Base-by-base conservation (phyloP, 108 stramenopile genomes). In the Nitzschia sp. region DNA sequence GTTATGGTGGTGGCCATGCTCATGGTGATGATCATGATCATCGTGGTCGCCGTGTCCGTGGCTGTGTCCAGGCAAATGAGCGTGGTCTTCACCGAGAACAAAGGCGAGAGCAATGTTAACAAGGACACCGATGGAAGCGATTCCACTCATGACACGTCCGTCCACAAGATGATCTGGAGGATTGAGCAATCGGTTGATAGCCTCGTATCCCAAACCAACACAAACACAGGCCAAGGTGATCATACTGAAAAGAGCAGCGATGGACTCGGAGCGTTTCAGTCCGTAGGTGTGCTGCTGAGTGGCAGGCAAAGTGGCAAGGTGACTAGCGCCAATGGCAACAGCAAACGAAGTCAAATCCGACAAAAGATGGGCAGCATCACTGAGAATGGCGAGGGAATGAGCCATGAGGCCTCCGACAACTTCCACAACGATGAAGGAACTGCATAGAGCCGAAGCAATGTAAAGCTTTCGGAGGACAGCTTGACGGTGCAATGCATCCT, bases 181-280 rank as follows among this genome's bases (percentile, higher is more conserved):
- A 26, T 75, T 42, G 20, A 76, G 75, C 50, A 89, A 51, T 55
- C 91, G 83, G 22, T 71, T 69, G 22, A 95, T 40, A 0, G 94
- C 97, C 76, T 94, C 93, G 8, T 72, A 70, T 0, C 89, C 81
- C 29, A 98, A 71, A 14, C 78, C 76, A 8, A 87, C 51, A 26
- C 85, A 88, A 46, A 97, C 80, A 26, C 96, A 65, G 6, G 80
- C 84, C 53, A 98, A 80, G 50, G 86, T 67, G n/a, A 75, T 69
- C 82, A 97, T 94, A 37, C 81, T 85, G 54, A 93, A 86, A 10
- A 97, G 57, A 2, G 97, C 97, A 8, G 93, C 93, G 8, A 98
- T 65, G 10, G 92, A 88, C 70, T 98, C 97, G n/a, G 88, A 90
- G 24, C 97, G 75, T 57, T 89, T 86, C 41, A 91, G 80, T 19